Conservation (phyloP, 768 basidiomycete genomes). For the Nevesoporus exiguus region DNA sequence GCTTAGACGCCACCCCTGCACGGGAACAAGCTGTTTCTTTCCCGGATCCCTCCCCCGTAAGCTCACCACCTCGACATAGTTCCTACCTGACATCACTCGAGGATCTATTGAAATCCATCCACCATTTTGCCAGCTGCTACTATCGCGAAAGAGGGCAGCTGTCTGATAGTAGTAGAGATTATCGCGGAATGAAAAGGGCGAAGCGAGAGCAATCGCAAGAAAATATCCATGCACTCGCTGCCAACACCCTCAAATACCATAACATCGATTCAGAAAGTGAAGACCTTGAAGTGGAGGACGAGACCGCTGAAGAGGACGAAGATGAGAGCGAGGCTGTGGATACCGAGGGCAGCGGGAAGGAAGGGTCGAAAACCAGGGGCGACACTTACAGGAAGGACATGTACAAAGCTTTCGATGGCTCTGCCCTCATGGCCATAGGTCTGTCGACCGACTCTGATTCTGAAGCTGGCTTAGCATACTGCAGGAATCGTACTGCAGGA, state of each 20-base stretch:
- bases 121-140: conserved; percentile 50
- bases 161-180: conserved; percentile 45
- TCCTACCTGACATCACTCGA: conserved; percentile 28
- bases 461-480: background rate
- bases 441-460: conserved; percentile 12
- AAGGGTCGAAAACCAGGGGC: conserved; percentile 1
- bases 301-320: conserved; percentile 15
- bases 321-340: conserved; percentile 9
- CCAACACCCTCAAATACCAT: background rate
- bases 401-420: conserved; percentile 74
- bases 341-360: conserved; percentile 7
- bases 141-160: conserved; percentile 63
- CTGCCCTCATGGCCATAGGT: conserved; percentile 73
- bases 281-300: conserved; percentile 13
- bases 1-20: conserved; percentile 2
- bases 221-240: conserved; percentile 24
- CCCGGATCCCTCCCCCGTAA: conserved; percentile 51
- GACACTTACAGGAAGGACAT: conserved; percentile 45
- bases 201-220: conserved; percentile 14
- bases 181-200: conserved; percentile 41
- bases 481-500: conserved; percentile 70
- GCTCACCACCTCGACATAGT: conserved; percentile 8
- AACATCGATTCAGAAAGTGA: conserved; percentile 9
- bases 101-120: conserved; percentile 52
- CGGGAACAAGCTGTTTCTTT: conserved; percentile 17